A percentile compares a stretch with the other conserved stretches of the same genome.
Evolutionary conservation across 192 early-diverging fungal species (phyloP).

Genomic region (Thamnidium elegans): DNA sequence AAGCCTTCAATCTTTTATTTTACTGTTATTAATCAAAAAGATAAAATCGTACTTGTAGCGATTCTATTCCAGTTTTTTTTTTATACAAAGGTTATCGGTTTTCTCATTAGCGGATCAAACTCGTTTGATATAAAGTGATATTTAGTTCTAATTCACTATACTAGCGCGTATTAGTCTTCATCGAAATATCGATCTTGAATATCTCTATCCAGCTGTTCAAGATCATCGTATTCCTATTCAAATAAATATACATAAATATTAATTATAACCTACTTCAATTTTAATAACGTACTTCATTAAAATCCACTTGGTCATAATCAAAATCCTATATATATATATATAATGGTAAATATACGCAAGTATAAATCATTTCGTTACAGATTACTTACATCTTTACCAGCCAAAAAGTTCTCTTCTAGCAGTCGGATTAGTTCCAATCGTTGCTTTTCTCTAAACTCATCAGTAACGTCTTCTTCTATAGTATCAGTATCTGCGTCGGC

Average conservation of each 20-base stretch:
- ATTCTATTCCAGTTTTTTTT: too few relatives aligned
- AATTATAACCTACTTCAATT: background rate
- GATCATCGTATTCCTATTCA: constrained; percentile 35
- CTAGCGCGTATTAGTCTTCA: constrained; percentile 17
- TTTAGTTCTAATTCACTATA: too few relatives aligned
- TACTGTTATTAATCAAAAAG: too few relatives aligned
- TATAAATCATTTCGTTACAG: background rate
- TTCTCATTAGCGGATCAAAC: too few relatives aligned
- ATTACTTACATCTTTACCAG: constrained; percentile 39
- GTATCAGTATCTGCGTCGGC: background rate
- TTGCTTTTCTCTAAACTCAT: constrained; percentile 25
- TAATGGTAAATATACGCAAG: background rate
- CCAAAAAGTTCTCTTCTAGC: constrained; percentile 39
- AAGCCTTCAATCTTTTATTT: too few relatives aligned
- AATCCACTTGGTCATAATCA: constrained; percentile 41
- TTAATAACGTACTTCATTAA: constrained; percentile 30
- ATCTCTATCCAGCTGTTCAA: constrained; percentile 34
- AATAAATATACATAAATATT: background rate
- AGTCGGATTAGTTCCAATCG: constrained; percentile 35
- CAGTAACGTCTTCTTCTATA: background rate
- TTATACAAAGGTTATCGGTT: too few relatives aligned
- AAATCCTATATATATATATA: constrained; percentile 24
- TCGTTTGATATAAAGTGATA: too few relatives aligned
- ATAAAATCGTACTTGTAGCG: too few relatives aligned
- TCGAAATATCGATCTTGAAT: constrained; percentile 41